Conservation (phyloP, 805 yeast genomes). For the Hanseniaspora mollemarum region DNA sequence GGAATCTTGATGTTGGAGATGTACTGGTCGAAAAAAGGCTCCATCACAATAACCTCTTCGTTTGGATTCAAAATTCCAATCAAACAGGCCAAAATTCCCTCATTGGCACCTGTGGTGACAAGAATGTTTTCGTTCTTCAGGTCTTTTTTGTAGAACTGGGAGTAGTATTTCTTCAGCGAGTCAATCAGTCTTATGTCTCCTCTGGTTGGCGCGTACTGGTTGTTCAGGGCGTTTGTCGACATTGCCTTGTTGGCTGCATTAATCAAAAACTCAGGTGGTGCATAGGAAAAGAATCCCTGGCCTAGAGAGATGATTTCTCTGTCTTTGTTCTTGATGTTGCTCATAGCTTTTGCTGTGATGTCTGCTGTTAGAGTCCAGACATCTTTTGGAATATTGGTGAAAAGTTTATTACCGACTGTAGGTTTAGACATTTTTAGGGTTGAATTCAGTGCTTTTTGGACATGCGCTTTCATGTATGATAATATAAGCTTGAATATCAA, state of each 20-base stretch:
- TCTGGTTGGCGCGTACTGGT: slow-evolving; percentile 86
- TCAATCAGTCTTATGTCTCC: slow-evolving; percentile 71
- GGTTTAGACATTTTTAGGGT: not conserved
- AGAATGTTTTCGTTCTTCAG: slow-evolving; percentile 36
- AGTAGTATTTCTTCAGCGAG: slow-evolving; percentile 60
- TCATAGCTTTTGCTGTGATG: slow-evolving; percentile 75
- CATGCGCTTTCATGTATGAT: not conserved
- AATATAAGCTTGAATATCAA: too few species aligned
- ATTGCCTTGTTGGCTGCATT: slow-evolving; percentile 70
- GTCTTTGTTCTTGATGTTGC: slow-evolving; percentile 41
- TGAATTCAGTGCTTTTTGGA: not conserved
- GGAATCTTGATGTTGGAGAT: slow-evolving; percentile 86
- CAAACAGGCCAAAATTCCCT: slow-evolving; percentile 77
- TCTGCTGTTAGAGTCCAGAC: slow-evolving; percentile 94
- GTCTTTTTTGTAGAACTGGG: slow-evolving; percentile 47
- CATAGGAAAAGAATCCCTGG: slow-evolving; percentile 92
- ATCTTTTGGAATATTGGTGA: slow-evolving; percentile 65
- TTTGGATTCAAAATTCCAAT: slow-evolving; percentile 77
- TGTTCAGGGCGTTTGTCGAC: slow-evolving; percentile 51
- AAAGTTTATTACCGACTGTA: slow-evolving; percentile 33
- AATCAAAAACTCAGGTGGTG: slow-evolving; percentile 89
- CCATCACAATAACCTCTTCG: slow-evolving; percentile 92
- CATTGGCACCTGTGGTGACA: slow-evolving; percentile 94
- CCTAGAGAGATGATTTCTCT: slow-evolving; percentile 79
- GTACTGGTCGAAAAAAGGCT: slow-evolving; percentile 95